Base-by-base conservation (phyloP, 2,329 filamentous ascomycete species). In the Aspergillus nomiae region DNA sequence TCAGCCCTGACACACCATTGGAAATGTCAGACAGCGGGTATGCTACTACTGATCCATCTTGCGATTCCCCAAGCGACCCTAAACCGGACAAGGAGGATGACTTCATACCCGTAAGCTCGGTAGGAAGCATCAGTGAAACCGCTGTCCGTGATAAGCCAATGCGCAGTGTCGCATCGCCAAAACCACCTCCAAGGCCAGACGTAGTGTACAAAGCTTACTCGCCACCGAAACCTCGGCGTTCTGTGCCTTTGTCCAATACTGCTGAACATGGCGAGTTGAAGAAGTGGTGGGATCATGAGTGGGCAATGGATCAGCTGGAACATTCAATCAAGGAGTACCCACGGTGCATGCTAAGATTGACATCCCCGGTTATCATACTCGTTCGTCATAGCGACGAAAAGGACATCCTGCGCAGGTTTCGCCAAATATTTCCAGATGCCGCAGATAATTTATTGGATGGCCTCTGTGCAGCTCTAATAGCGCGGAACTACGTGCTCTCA, bases 321-420 rank as follows among this genome's bases (percentile, higher is more conserved):
- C 69, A 75, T 30, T 77, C 74, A 1, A 71, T 78, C 14, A 76
- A 74, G 43, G 73, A 76, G 21, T 77, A 74, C 21, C 75, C 77
- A 21, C 72, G 70, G 12, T 68, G 73, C 45, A 75, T 75, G 70
- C 71, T 78, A 7, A 73, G 71, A 21, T 70, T 79, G 11, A 76
- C 76, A 6, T 79, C 77, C 0, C 77, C 77, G 16, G 77, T 77
- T 19, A 76, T 79, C 6, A 73, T 78, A 54, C 74, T 77, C 61
- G 66, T 79, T 21, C 73, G 77, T 24, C 71, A 76, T 41, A 79
- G 70, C 34, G 71, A 78, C 12, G 77, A 79, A 60, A 74, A 73
- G 45, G 64, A 73, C 3, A 64, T 79, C 2, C 59, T 77, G 7
- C 71, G 71, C 2, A 76, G 73, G 9, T 78, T 79, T 55, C 69